Base-by-base conservation (phyloP, 306 rosid species). In the Cicer judaicum region DNA sequence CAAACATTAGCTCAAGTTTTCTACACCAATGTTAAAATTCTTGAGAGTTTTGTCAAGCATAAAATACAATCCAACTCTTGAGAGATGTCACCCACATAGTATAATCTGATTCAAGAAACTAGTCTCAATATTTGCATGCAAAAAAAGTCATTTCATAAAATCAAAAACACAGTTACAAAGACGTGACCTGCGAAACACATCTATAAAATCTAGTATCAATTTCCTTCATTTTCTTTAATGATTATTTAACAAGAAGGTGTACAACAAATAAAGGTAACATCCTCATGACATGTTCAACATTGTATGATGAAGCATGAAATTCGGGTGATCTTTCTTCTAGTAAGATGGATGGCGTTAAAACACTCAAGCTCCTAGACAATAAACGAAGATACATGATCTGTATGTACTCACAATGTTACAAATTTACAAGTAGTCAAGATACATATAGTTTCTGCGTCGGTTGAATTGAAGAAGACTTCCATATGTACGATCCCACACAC, bases 381-480 rank as follows among this genome's bases (percentile, higher is more conserved):
- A 67, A 55, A 64, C 62, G 55, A 61, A 64, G 8, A 64, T 67
- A 67, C 81, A 63, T 39, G 66, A 59, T 55, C 36, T 67, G 70
- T 68, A 61, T 76, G 85, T 62, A 80, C 79, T 76, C 74, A 77
- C 70, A 73, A 29, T 65, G 57, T 68, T 77, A 76, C 84, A 76
- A 77, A 77, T 84, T 84, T 84, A 84, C 87, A 90, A 71, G 80
- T 78, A 85, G 73, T 92, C 93, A 0, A 92, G 89, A 80, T 90
- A 90, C 18, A 50, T 47, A 68, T 84, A 90, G 65, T 85, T 80
- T 79, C 92, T 80, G 53, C 73, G 74, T 19, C 98, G 84, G 6
- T 87, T 88, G 76, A 82, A 89, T 87, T 92, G 96, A 8, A 92
- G 91, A 53, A 92, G 96, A 81, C 98, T 88, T 76, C 98, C 93